Conservation (phyloP, 2,329 filamentous ascomycete genomes). For the Calonectria hongkongensis region DNA sequence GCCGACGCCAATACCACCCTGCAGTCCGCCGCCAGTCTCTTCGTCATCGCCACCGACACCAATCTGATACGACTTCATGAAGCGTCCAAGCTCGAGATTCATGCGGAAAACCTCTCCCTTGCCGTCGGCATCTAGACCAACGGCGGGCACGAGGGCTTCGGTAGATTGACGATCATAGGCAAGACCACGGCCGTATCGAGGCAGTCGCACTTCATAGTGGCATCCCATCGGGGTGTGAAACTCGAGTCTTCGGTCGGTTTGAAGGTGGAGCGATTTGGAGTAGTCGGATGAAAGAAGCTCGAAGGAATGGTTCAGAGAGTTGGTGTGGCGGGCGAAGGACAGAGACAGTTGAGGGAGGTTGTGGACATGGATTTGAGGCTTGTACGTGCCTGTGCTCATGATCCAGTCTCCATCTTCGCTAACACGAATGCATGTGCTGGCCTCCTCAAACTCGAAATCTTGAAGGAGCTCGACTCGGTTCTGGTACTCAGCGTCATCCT, state of each 20-base stretch:
- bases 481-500: constrained; percentile 93
- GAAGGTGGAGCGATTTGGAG: constrained; percentile 94
- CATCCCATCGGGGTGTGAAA: constrained; percentile 93
- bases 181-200: constrained; percentile 93
- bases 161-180: constrained; percentile 88
- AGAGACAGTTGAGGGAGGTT: constrained; percentile 94
- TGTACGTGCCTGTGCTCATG: constrained; percentile 91
- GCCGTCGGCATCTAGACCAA: constrained; percentile 89
- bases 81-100: constrained; percentile 93
- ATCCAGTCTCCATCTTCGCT: constrained; percentile 98
- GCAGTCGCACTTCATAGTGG: constrained; percentile 92
- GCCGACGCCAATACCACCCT: constrained; percentile 90
- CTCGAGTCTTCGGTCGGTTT: constrained; percentile 92
- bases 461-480: constrained; percentile 96
- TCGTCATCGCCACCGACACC: constrained; percentile 91
- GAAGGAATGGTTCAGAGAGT: constrained; percentile 93
- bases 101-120: constrained; percentile 94
- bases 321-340: constrained; percentile 95
- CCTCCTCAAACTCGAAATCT: constrained; percentile 98
- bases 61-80: constrained; percentile 94
- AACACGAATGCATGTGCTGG: constrained; percentile 90
- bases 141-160: constrained; percentile 90
- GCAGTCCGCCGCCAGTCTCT: constrained; percentile 82
- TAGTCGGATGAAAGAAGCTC: constrained; percentile 92
- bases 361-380: constrained; percentile 88